Evolutionary conservation across 176 grass and related monocot genomes (phyloP).

Genomic region (Carex parvula): DNA sequence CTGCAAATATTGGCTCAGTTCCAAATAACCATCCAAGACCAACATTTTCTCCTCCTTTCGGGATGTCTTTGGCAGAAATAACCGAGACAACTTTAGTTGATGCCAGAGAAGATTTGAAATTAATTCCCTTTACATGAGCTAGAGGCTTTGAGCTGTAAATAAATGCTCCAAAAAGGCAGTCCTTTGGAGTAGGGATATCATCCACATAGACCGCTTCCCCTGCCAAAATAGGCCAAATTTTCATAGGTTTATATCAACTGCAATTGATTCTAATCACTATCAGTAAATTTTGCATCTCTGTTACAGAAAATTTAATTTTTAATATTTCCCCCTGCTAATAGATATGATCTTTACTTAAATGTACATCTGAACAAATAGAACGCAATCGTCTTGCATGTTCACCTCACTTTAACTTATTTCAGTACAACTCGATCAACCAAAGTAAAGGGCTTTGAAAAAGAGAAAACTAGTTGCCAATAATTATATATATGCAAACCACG

Average conservation of each 20-base stretch:
- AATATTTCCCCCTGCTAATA: too few relatives aligned
- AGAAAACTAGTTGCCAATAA: not conserved
- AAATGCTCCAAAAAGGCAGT: conserved; percentile 75
- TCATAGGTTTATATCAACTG: not conserved
- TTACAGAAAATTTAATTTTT: not conserved
- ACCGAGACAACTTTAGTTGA: conserved; percentile 44
- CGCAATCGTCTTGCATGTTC: not conserved
- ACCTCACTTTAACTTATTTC: too few relatives aligned
- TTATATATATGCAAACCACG: not conserved
- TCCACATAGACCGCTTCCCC: conserved; percentile 87
- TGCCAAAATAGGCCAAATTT: conserved; percentile 15
- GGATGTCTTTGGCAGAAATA: conserved; percentile 68
- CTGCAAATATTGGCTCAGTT: conserved; percentile 57
- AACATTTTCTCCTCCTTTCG: conserved; percentile 65
- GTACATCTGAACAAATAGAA: not conserved
- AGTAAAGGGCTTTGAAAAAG: not conserved
- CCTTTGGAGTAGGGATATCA: conserved; percentile 65
- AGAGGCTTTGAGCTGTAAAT: conserved; percentile 66
- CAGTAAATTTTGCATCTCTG: not conserved
- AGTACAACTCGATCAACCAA: not conserved
- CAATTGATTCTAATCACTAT: too few relatives aligned
- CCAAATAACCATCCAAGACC: conserved; percentile 44
- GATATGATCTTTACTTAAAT: not conserved
- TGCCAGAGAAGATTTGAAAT: conserved; percentile 59
- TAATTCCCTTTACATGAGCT: conserved; percentile 56